Conservation (phyloP, 2,329 filamentous ascomycete species). For the Graphilbum fragrans region DNA sequence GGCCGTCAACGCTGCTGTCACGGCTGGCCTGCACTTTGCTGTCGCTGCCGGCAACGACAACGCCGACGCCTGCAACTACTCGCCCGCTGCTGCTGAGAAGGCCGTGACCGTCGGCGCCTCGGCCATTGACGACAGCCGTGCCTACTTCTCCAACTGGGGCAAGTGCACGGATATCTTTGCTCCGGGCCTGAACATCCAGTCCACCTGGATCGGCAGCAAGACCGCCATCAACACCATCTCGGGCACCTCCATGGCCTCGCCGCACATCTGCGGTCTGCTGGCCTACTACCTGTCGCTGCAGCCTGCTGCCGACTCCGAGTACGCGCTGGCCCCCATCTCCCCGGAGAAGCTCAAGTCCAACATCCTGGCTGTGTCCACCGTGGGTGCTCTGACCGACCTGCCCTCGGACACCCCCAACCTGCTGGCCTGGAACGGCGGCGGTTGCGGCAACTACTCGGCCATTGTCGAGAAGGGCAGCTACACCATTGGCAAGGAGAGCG, state of each 20-base stretch:
- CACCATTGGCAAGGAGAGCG: constrained; percentile 21
- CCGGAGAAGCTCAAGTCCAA: constrained; percentile 89
- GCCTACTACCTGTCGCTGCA: constrained; percentile 98
- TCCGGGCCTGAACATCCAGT: constrained; percentile 90
- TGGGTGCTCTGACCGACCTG: constrained; percentile 66
- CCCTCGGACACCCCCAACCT: constrained; percentile 83
- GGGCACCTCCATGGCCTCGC: constrained; percentile 97
- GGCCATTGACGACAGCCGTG: constrained; percentile 84
- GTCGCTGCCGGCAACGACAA: constrained; percentile 99
- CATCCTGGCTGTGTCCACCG: constrained; percentile 72
- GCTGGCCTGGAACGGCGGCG: constrained; percentile 98
- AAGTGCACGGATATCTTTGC: constrained; percentile 99
- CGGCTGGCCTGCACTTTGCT: constrained; percentile 89
- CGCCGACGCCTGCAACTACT: constrained; percentile 98
- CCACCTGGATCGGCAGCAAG: constrained; percentile 96
- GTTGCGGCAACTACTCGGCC: constrained; percentile 77
- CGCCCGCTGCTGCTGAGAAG: constrained; percentile 80
- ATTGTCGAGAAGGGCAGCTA: constrained; percentile 69
- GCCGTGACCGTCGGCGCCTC: constrained; percentile 95
- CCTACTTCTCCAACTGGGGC: constrained; percentile 99
- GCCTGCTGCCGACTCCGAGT: constrained; percentile 80
- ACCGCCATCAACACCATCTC: constrained; percentile 98
- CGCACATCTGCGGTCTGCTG: constrained; percentile 89
- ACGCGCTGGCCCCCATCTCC: constrained; percentile 77
- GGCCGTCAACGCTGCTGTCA: constrained; percentile 87